Percentiles rank a stretch among this genome's conserved stretches.
These are phyloP conservation scores for Pseudogymnoascus sp. DNA, from an alignment of 2,329 filamentous ascomycete genomes.

Conservation along the genomic window DNA sequence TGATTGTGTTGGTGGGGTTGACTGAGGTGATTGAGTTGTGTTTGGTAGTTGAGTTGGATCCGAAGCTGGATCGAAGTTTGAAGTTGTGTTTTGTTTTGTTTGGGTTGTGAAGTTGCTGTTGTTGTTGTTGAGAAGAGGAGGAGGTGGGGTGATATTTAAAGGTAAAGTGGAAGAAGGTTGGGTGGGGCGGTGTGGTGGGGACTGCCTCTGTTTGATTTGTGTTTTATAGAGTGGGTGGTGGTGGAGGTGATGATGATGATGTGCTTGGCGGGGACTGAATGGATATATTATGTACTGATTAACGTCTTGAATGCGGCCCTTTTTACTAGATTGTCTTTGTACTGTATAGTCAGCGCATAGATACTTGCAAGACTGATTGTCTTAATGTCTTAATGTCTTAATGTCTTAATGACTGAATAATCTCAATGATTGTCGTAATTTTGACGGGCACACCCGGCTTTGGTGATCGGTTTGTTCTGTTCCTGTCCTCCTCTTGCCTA, in stretches of 20 bases:
- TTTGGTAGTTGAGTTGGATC: not conserved
- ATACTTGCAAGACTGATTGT: not conserved
- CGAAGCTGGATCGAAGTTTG: not conserved
- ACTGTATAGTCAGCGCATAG: not conserved
- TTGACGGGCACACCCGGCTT: not conserved
- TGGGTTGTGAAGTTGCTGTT: conserved; percentile 21
- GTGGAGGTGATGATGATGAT: conserved; percentile 1
- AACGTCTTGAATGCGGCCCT: not conserved
- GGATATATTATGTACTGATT: not conserved
- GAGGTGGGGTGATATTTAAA: conserved; percentile 1
- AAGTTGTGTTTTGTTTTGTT: not conserved
- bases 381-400: too few relatives aligned
- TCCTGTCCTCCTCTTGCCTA: conserved; percentile 4
- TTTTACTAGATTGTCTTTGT: too few relatives aligned
- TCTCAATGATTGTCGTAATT: not conserved
- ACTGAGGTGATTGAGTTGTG: not conserved
- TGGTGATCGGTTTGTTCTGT: not conserved
- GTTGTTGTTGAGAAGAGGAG: not conserved
- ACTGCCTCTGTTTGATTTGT: not conserved
- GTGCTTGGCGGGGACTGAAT: conserved; percentile 1
- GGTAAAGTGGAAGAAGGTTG: not conserved
- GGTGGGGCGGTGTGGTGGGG: not conserved
- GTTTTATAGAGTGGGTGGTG: conserved; percentile 2
- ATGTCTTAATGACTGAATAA: too few relatives aligned
- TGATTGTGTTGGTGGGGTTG: conserved; percentile 20